Percentiles rank a stretch among this genome's conserved stretches.
Conservation (phyloP, 106 monocot species). For the Allium cepa region DNA sequence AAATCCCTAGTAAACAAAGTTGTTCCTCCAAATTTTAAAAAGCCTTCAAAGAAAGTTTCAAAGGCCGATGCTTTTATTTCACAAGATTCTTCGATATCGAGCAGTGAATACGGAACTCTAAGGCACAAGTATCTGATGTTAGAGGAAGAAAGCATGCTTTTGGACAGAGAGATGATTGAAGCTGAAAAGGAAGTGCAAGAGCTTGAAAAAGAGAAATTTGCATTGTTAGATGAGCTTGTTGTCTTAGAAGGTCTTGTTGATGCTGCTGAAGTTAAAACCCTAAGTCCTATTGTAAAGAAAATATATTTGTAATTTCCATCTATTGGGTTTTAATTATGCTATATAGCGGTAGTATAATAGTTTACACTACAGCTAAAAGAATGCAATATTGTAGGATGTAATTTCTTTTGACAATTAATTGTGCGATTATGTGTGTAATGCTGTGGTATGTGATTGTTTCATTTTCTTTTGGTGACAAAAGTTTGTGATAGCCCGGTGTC, state of each 20-base stretch:
- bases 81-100: conserved; percentile 23
- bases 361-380: too few species aligned
- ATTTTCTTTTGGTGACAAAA: too few species aligned
- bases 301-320: neutral
- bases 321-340: too few species aligned
- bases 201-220: conserved; percentile 74
- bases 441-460: too few species aligned
- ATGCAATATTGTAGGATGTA: too few species aligned
- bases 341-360: too few species aligned
- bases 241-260: conserved; percentile 88
- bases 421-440: too few species aligned
- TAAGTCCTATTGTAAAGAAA: neutral
- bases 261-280: conserved; percentile 42
- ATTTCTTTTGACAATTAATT: too few species aligned
- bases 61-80: conserved; percentile 51
- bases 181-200: conserved; percentile 44
- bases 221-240: conserved; percentile 78
- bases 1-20: conserved; percentile 16
- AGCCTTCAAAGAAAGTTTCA: conserved; percentile 32
- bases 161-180: conserved; percentile 54
- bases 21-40: conserved; percentile 18
- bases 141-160: conserved; percentile 65
- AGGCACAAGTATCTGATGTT: conserved; percentile 76
- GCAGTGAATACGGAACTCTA: conserved; percentile 46
- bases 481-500: too few species aligned